A percentile compares a stretch with the other conserved stretches of the same genome.
Evolutionary conservation across 768 basidiomycete species (phyloP).

Genomic region (Trametes coccinea): DNA sequence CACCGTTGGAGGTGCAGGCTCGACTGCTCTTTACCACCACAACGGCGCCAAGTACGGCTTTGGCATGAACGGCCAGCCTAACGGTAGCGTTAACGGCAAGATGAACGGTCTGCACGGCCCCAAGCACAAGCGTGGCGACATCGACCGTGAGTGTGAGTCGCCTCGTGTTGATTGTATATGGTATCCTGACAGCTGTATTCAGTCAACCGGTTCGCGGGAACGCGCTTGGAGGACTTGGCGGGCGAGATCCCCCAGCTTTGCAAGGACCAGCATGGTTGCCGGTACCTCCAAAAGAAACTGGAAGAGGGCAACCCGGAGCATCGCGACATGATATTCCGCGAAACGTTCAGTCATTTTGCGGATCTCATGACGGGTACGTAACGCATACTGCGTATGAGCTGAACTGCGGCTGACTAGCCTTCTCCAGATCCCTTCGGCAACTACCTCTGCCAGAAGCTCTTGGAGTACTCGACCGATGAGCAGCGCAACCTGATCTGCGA

Average conservation of each 20-base stretch:
- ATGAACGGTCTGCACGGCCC: constrained; percentile 91
- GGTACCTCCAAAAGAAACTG: constrained; percentile 97
- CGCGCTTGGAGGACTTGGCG: constrained; percentile 90
- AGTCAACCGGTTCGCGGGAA: constrained; percentile 98
- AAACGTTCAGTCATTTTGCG: constrained; percentile 96
- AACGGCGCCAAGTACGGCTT: constrained; percentile 77
- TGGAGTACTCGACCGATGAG: constrained; percentile 97
- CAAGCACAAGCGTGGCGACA: constrained; percentile 92
- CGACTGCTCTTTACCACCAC: constrained; percentile 77
- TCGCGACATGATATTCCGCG: constrained; percentile 98
- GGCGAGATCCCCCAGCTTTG: constrained; percentile 93
- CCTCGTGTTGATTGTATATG: background rate
- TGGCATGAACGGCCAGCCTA: constrained; percentile 54
- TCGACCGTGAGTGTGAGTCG: constrained; percentile 78
- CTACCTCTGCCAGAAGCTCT: constrained; percentile 96
- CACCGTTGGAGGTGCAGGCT: constrained; percentile 49
- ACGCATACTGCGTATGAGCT: background rate
- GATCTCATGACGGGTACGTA: constrained; percentile 93
- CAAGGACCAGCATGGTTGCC: constrained; percentile 99
- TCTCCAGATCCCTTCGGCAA: constrained; percentile 93
- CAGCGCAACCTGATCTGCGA: constrained; percentile 97
- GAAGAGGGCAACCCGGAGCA: constrained; percentile 96
- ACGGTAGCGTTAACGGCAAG: constrained; percentile 58
- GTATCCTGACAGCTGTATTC: background rate
- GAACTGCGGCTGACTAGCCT: constrained; percentile 6